phyloP scores from a whole-genome alignment of 2,329 filamentous ascomycete genomes.

The Aspergillus ochraceus region DNA sequence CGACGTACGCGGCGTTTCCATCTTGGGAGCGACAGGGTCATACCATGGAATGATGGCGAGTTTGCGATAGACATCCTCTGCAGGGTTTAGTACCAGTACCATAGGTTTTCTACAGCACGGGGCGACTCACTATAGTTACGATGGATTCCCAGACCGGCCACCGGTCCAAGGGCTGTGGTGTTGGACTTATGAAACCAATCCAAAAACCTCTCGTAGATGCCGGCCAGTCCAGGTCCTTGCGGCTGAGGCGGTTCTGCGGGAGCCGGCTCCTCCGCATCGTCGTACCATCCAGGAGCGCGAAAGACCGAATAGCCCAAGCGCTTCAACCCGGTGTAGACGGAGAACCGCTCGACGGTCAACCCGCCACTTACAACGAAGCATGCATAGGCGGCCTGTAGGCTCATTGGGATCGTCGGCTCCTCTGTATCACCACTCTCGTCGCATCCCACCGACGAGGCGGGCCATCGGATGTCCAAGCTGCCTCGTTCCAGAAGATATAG shows the following conservation, averaged over 20 bases:
- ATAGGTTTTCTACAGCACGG: neutral
- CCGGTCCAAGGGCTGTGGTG: slow-evolving; percentile 45
- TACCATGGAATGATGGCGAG: slow-evolving; percentile 73
- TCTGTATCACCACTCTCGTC: slow-evolving; percentile 44
- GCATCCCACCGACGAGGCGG: slow-evolving; percentile 42
- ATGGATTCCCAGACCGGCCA: slow-evolving; percentile 55
- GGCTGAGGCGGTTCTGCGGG: slow-evolving; percentile 8
- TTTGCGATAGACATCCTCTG: slow-evolving; percentile 71
- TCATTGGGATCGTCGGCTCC: slow-evolving; percentile 75
- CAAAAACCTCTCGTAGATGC: slow-evolving; percentile 35
- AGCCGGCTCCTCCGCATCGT: slow-evolving; percentile 28
- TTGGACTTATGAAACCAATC: slow-evolving; percentile 32
- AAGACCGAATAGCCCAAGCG: slow-evolving; percentile 79
- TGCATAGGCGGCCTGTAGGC: slow-evolving; percentile 85
- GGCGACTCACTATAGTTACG: slow-evolving; percentile 49
- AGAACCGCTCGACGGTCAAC: slow-evolving; percentile 74
- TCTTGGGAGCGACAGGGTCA: slow-evolving; percentile 50
- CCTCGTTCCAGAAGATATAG: slow-evolving; percentile 87
- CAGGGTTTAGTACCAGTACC: slow-evolving; percentile 36
- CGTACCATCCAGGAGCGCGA: slow-evolving; percentile 60
- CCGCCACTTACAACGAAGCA: slow-evolving; percentile 71
- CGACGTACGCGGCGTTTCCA: slow-evolving; percentile 25
- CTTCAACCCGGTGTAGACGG: slow-evolving; percentile 83
- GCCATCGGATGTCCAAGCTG: slow-evolving; percentile 84
- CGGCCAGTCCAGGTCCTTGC: slow-evolving; percentile 26